Evolutionary conservation across 768 basidiomycete genomes (phyloP), one percentile per base, ranked within the genome.

Genomic region (Lactarius quietus): DNA sequence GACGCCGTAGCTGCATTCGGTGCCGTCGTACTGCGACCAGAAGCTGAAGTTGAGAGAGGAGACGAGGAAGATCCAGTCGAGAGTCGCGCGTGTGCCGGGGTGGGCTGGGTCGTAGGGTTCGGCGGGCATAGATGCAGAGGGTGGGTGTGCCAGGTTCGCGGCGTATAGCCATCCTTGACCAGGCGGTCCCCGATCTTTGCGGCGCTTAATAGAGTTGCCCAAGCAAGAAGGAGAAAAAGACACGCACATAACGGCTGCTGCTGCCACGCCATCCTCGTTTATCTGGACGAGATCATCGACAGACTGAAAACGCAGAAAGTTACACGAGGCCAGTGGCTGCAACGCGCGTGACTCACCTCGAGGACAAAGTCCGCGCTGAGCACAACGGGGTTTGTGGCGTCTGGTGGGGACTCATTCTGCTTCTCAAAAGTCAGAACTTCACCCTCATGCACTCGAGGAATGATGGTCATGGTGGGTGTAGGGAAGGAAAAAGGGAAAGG

Each of bases 51-150:
- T 96, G 58, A 93, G 82, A 18, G 87, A 83, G 3, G 89, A 93
- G 48, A 95, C 87, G 66, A 92, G 83, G 76, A 95, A 95, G 64
- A 95, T 88, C 93, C 93, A 95, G 76, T 94, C 79, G 33, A 95
- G 78, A 8, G 69, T 65, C 33, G 63, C 59, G 51, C 67, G 55
- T 82, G 83, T 48, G 78, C 75, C 72, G 78, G 83, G 43, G 85
- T 89, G 64, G 15, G 76, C 70, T 10, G 82, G 73, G 65, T 81
- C 76, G 75, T 86, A 86, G 0, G 86, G 85, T 68, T 89, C 86
- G 83, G 78, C 9, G 93, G 89, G 70, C 83, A 82, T 41, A 93
- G 80, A 72, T 95, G 93, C 43, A 94, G 78, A 6, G 82, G 82
- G 65, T 91, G 88, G 1, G 85, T 86, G 39, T 88, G 84, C 92